phyloP scores from a whole-genome alignment of 352 stramenopile species.

The Phytophthora vignae region DNA sequence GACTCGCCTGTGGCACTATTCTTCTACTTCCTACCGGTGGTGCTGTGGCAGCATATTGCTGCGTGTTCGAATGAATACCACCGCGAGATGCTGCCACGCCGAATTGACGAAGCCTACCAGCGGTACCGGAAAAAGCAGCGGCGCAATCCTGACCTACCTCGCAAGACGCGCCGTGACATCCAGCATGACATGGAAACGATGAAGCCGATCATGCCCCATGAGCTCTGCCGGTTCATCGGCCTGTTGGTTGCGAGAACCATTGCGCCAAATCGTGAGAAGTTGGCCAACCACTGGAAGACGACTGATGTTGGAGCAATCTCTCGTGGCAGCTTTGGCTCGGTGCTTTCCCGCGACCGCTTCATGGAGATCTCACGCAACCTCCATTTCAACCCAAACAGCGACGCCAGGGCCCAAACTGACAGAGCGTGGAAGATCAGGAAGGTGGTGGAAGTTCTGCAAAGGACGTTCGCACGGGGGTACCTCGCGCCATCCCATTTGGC shows the following conservation, averaged over 20 bases:
- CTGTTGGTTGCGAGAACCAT: not conserved
- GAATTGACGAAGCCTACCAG: not conserved
- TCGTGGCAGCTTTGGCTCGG: not conserved
- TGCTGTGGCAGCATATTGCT: slow-evolving; percentile 3
- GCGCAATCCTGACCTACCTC: not conserved
- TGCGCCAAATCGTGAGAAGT: not conserved
- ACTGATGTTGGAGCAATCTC: not conserved
- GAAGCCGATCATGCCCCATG: not conserved
- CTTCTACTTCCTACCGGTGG: slow-evolving; percentile 1
- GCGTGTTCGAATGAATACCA: slow-evolving; percentile 1
- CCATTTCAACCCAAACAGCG: slow-evolving; percentile 1
- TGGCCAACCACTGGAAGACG: not conserved
- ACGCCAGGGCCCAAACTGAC: not conserved
- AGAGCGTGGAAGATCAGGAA: not conserved
- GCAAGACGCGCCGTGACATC: not conserved
- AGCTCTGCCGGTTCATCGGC: not conserved
- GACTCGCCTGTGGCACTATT: not conserved
- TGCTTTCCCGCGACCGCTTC: not conserved
- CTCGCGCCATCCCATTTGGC: not conserved
- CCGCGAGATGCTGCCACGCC: not conserved
- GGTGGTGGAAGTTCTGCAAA: not conserved
- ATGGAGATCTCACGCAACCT: slow-evolving; percentile 2
- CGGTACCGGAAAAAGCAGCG: not conserved
- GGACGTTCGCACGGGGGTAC: not conserved
- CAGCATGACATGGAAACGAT: not conserved